Conservation (phyloP, 768 basidiomycete species). For the Leccinum variicolor region DNA sequence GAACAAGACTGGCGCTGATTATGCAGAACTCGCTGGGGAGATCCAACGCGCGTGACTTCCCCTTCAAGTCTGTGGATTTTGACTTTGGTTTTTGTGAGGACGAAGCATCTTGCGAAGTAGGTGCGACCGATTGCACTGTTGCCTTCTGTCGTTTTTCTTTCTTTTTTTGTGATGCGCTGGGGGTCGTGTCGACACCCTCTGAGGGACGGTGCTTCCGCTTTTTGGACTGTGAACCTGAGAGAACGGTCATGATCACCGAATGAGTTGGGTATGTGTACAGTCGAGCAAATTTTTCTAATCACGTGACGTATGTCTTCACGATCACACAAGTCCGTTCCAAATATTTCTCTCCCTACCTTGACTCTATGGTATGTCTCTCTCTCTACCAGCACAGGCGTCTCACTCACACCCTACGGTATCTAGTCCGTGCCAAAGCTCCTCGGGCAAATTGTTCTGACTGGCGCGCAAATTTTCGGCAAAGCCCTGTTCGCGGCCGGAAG, state of each 20-base stretch:
- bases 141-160: conserved; percentile 30
- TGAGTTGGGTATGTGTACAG: background rate
- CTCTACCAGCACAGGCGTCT: background rate
- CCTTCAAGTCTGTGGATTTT: conserved; percentile 33
- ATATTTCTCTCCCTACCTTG: conserved; percentile 2
- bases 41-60: conserved; percentile 34
- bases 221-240: conserved; percentile 29
- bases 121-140: background rate
- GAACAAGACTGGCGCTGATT: conserved; percentile 59
- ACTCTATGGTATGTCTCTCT: conserved; percentile 20
- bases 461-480: conserved; percentile 82
- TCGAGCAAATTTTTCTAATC: conserved; percentile 11
- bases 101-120: conserved; percentile 7
- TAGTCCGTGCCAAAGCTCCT: conserved; percentile 80
- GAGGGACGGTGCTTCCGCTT: conserved; percentile 49
- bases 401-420: background rate
- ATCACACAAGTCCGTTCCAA: background rate
- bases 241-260: conserved; percentile 7
- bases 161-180: conserved; percentile 34
- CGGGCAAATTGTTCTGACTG: conserved; percentile 75
- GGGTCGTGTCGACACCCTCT: conserved; percentile 13
- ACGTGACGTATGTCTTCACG: conserved; percentile 15
- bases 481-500: conserved; percentile 86
- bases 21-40: conserved; percentile 52
- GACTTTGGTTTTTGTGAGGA: conserved; percentile 14